Evolutionary conservation across 2,329 filamentous ascomycete genomes (phyloP).

Genomic region (Fusarium illudens): DNA sequence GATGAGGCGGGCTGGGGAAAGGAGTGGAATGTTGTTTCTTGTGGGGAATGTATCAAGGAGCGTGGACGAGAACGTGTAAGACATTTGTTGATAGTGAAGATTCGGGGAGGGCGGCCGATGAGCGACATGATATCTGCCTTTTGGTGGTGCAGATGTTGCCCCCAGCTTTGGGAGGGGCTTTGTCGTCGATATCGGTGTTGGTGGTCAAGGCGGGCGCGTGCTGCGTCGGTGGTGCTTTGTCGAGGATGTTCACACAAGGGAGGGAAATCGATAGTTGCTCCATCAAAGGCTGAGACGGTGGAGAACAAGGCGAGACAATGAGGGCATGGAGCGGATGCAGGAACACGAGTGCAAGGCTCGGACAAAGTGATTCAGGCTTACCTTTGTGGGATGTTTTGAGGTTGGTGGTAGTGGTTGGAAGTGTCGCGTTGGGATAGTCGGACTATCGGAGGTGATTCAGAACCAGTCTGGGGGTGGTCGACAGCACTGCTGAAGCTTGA

Average conservation of each 20-base stretch:
- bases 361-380: conserved; percentile 29
- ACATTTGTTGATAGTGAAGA: conserved; percentile 36
- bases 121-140: conserved; percentile 10
- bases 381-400: conserved; percentile 16
- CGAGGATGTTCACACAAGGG: conserved; percentile 20
- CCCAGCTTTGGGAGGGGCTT: neutral
- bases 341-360: conserved; percentile 24
- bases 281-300: conserved; percentile 22
- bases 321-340: conserved; percentile 20
- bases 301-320: conserved; percentile 32
- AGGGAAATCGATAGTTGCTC: conserved; percentile 20
- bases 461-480: conserved; percentile 38
- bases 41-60: conserved; percentile 32
- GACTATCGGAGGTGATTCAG: conserved; percentile 34
- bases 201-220: neutral
- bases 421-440: conserved; percentile 2
- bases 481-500: conserved; percentile 36
- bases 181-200: conserved; percentile 9
- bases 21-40: conserved; percentile 35
- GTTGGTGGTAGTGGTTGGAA: conserved; percentile 11
- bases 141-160: conserved; percentile 3
- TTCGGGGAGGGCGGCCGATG: neutral
- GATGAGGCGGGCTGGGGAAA: conserved; percentile 23
- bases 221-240: conserved; percentile 7
- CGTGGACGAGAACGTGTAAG: conserved; percentile 29